A percentile compares a stretch with the other conserved stretches of the same genome.
These are phyloP conservation scores for Kwoniella sp. DNA, from an alignment of 768 basidiomycete genomes.

Conservation along the genomic window DNA sequence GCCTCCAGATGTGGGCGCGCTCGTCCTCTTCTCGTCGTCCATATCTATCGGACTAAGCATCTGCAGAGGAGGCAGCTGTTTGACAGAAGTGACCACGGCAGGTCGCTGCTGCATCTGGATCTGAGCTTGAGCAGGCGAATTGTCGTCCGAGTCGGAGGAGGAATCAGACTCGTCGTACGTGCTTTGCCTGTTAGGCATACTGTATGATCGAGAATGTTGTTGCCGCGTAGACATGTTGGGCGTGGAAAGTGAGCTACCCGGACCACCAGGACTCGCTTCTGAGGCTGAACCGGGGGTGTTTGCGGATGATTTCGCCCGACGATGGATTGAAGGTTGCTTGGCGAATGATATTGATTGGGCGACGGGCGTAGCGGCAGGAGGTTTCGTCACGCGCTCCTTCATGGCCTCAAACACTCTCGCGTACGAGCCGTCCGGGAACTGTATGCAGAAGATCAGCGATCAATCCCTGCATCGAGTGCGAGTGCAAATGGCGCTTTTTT, in stretches of 20 bases:
- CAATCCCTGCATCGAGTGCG: too few species aligned
- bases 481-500: too few species aligned
- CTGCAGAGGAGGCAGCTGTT: constrained; percentile 13
- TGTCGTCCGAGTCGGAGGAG: constrained; percentile 22
- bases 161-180: constrained; percentile 27
- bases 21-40: constrained; percentile 11
- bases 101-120: constrained; percentile 7
- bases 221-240: constrained; percentile 14
- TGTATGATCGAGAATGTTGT: constrained; percentile 36
- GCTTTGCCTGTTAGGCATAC: constrained; percentile 33
- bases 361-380: constrained; percentile 9
- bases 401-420: constrained; percentile 29
- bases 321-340: constrained; percentile 33
- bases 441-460: constrained; percentile 3
- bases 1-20: constrained; percentile 2
- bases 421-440: constrained; percentile 53
- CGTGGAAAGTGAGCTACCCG: not conserved
- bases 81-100: constrained; percentile 2
- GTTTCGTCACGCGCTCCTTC: constrained; percentile 25
- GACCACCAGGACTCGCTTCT: not conserved
- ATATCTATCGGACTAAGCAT: constrained; percentile 28
- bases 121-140: constrained; percentile 12
- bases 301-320: constrained; percentile 33
- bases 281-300: constrained; percentile 12
- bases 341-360: constrained; percentile 14